Evolutionary conservation across 164 flowering plant genomes (phyloP).

Genomic region (Kingdonia uniflora): DNA sequence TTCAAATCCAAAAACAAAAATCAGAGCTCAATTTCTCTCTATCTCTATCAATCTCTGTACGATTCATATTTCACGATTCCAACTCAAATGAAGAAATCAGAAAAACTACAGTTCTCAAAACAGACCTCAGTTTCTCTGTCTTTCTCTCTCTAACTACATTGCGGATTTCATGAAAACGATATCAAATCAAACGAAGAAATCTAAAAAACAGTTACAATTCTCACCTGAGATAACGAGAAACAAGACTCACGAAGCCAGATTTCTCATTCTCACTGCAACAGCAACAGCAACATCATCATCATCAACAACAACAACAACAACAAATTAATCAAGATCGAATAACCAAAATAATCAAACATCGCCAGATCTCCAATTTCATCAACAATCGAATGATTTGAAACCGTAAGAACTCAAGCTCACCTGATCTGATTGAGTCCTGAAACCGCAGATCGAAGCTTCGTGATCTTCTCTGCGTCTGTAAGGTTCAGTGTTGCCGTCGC

Average conservation of each 20-base stretch:
- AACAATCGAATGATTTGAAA: neutral
- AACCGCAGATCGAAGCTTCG: conserved; percentile 49
- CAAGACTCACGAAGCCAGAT: conserved; percentile 83
- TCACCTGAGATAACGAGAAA: conserved; percentile 87
- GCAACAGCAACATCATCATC: conserved; percentile 2
- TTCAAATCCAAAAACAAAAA: neutral
- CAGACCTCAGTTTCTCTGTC: neutral
- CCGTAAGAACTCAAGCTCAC: conserved; percentile 14
- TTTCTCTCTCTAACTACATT: no score
- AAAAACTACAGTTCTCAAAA: neutral
- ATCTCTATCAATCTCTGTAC: neutral
- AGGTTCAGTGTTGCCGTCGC: conserved; percentile 30
- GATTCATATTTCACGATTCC: no score
- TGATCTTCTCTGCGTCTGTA: conserved; percentile 47
- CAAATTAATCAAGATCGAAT: no score
- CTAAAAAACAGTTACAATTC: neutral
- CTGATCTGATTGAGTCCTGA: conserved; percentile 75
- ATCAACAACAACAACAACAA: no score
- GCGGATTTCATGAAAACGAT: no score
- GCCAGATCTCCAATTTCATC: conserved; percentile 12
- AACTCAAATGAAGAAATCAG: neutral
- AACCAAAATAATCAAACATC: no score
- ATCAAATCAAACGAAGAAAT: neutral
- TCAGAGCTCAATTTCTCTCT: no score
- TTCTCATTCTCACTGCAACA: conserved; percentile 84